Base-by-base conservation (phyloP, 805 yeast species). In the Lipomyces kockii region DNA sequence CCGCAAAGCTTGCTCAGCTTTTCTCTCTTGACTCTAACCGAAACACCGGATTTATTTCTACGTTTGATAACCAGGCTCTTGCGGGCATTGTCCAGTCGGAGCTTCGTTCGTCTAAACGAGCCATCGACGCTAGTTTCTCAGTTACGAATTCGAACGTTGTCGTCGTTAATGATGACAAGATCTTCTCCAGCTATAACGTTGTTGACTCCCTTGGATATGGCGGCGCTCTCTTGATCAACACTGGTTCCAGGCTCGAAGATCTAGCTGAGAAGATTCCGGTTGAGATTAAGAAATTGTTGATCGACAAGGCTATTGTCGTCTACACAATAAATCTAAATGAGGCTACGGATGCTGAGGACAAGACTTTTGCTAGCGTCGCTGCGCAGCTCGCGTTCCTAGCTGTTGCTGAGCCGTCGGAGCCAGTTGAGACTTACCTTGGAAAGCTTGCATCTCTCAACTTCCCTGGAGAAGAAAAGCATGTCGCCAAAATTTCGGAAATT, bases 311-410 rank as follows among this genome's bases (percentile, higher is more conserved):
- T 60, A 60, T 62, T 57, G 56, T 32, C 25, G 66, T 68, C 11
- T 52, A 62, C 64, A 65, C 71, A 11, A 51, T 65, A 46, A 68
- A 68, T 66, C 60, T 68, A 14, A 55, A 62, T 22, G 71, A 55
- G 6, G 57, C 61, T 17, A 63, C 39, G 20, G 72, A 69, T 63
- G 88, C 95, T 53, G 84, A 86, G 72, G 96, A 96, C 35, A 87
- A 92, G 76, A 60, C 46, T 43, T 86, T 95, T 3, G 82, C 83
- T 39, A 84, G 87, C 51, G 88, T 92, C 77, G 91, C 92, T 60
- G 80, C 86, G 65, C 97, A 92, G 80, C 85, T 89, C 54, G 91
- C 88, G 0, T 89, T 91, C 82, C 92, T 97, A 97, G 84, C 84
- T 67, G 80, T 84, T 55, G 85, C 90, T 7, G 85, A 83, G 70